A percentile compares a stretch with the other conserved stretches of the same genome.
phyloP scores from a whole-genome alignment of 2,329 filamentous ascomycete species.

The Lachnellula suecica region DNA sequence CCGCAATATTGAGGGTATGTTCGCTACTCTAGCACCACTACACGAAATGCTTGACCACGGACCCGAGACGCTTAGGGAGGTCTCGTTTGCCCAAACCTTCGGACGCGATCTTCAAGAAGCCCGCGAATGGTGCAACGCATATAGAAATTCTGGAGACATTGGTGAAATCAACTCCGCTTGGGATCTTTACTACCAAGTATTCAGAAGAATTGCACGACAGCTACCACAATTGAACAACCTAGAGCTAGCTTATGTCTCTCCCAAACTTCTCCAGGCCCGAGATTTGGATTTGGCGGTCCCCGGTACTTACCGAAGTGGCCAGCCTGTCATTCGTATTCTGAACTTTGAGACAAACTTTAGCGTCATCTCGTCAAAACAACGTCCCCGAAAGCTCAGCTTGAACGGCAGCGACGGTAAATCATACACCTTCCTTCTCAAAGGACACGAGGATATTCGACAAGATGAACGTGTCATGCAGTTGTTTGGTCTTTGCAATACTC shows the following conservation, averaged over 20 bases:
- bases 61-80: conserved; percentile 89
- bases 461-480: conserved; percentile 99
- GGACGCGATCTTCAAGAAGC: conserved; percentile 93
- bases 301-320: conserved; percentile 81
- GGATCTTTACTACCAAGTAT: conserved; percentile 99
- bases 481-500: conserved; percentile 95
- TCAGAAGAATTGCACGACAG: conserved; percentile 91
- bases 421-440: conserved; percentile 91
- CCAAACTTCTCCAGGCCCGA: conserved; percentile 81
- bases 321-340: conserved; percentile 78
- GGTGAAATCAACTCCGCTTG: conserved; percentile 97
- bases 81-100: conserved; percentile 97
- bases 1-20: conserved; percentile 97
- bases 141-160: conserved; percentile 82
- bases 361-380: conserved; percentile 96
- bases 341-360: conserved; percentile 88
- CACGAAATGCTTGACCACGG: conserved; percentile 90
- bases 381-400: conserved; percentile 84
- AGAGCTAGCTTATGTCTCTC: conserved; percentile 95
- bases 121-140: conserved; percentile 92
- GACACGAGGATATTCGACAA: conserved; percentile 98
- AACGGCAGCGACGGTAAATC: conserved; percentile 84
- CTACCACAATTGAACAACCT: conserved; percentile 88
- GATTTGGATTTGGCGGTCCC: conserved; percentile 94
- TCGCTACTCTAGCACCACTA: conserved; percentile 82